These are phyloP conservation scores for Sonneratia caseolaris DNA, from an alignment of 345 rosid species.

Conservation along the genomic window DNA sequence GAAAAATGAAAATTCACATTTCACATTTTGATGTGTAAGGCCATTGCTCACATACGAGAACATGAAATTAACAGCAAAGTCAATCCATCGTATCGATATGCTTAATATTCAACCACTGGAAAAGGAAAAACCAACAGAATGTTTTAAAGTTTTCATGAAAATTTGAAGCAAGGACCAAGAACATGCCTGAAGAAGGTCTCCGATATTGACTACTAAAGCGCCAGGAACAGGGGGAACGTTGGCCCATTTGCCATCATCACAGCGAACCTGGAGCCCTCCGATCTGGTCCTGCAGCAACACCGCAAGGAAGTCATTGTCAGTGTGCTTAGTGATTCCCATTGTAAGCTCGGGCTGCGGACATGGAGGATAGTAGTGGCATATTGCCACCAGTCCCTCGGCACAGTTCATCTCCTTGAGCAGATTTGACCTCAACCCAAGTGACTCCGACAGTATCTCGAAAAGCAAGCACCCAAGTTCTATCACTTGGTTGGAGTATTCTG, in stretches of 20 bases:
- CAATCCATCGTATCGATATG: not conserved
- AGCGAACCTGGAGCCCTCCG: constrained; percentile 47
- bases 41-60: too few species aligned
- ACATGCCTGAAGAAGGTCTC: constrained; percentile 53
- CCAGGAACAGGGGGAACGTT: constrained; percentile 39
- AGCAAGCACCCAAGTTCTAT: constrained; percentile 22
- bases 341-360: constrained; percentile 54
- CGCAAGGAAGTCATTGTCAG: constrained; percentile 39
- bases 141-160: not conserved
- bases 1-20: too few species aligned
- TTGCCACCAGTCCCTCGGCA: constrained; percentile 20
- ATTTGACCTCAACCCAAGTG: constrained; percentile 32
- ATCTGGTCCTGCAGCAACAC: constrained; percentile 53
- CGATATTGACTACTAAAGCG: constrained; percentile 42
- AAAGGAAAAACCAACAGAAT: not conserved
- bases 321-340: constrained; percentile 33
- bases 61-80: not conserved
- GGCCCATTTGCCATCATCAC: constrained; percentile 24
- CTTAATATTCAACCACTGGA: not conserved
- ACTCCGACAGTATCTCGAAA: constrained; percentile 44
- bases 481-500: constrained; percentile 31
- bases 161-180: not conserved
- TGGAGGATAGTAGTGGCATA: constrained; percentile 46
- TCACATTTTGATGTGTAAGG: too few species aligned
- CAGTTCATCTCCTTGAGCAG: constrained; percentile 34